Percentiles rank a stretch among this genome's conserved stretches.
phyloP scores from a whole-genome alignment of 768 basidiomycete species.

The Pleurotus pulmonarius region DNA sequence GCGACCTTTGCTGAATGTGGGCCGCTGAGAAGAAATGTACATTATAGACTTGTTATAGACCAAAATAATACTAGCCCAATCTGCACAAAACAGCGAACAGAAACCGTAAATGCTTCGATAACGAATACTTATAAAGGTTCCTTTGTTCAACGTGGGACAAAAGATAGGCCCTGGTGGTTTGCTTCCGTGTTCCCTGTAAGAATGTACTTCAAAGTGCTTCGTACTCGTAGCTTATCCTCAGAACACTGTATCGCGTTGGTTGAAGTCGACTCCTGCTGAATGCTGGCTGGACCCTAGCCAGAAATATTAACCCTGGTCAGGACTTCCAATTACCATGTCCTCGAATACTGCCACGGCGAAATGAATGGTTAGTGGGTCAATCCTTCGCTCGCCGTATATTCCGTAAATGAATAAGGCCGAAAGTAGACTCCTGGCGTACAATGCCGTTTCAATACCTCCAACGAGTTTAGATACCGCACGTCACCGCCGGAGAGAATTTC shows the following conservation, averaged over 20 bases:
- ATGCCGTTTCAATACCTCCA: not conserved
- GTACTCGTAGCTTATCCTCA: too few relatives aligned
- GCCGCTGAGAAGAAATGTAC: slow-evolving; percentile 3
- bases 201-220: too few relatives aligned
- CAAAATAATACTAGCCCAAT: not conserved
- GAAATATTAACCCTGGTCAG: too few relatives aligned
- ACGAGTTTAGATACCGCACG: not conserved
- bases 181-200: too few relatives aligned
- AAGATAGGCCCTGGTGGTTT: slow-evolving; percentile 14
- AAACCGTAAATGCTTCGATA: not conserved
- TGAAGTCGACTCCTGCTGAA: too few relatives aligned
- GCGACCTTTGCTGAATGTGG: not conserved
- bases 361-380: too few relatives aligned
- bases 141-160: slow-evolving; percentile 32
- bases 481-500: not conserved
- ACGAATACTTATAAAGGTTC: slow-evolving; percentile 8
- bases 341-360: too few relatives aligned
- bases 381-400: not conserved
- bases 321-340: too few relatives aligned
- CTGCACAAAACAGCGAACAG: not conserved
- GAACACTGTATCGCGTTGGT: too few relatives aligned
- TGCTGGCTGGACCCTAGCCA: too few relatives aligned
- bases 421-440: too few relatives aligned
- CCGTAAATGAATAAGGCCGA: not conserved
- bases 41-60: not conserved